Conservation (phyloP, 345 rosid genomes). For the Gossypium arboreum region DNA sequence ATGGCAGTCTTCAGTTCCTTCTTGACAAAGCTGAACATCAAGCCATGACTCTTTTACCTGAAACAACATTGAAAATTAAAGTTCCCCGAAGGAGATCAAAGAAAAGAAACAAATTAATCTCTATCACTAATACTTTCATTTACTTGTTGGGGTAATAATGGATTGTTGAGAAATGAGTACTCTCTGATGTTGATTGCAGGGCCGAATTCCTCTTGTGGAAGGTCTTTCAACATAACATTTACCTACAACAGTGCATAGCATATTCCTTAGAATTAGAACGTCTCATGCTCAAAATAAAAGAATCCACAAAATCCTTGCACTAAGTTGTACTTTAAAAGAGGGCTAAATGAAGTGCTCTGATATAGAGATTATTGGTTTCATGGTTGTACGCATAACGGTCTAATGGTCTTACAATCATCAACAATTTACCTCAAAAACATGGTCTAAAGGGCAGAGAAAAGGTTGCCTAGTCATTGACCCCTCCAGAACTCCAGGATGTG, state of each 20-base stretch:
- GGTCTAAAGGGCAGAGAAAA: constrained; percentile 94
- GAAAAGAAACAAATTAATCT: background rate
- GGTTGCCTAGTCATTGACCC: constrained; percentile 95
- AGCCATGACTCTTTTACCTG: constrained; percentile 95
- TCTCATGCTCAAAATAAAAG: background rate
- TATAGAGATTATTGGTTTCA: background rate
- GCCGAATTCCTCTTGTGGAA: constrained; percentile 82
- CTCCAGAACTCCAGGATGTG: constrained; percentile 84
- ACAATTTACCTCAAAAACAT: constrained; percentile 81
- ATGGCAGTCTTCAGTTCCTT: constrained; percentile 54
- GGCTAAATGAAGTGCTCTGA: background rate
- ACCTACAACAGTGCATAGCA: constrained; percentile 51
- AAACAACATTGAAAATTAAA: constrained; percentile 15
- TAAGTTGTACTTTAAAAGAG: background rate
- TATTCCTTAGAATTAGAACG: constrained; percentile 4
- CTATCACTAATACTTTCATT: constrained; percentile 11
- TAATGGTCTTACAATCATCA: background rate
- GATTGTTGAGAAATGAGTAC: constrained; percentile 82
- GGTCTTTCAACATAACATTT: constrained; percentile 68
- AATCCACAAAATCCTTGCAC: background rate
- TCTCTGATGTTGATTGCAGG: constrained; percentile 72
- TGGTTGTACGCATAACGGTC: background rate
- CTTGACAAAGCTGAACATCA: constrained; percentile 85
- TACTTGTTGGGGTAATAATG: constrained; percentile 76
- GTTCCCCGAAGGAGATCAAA: background rate